phyloP scores from a whole-genome alignment of 495 filamentous ascomycete species.

The Xanthoparmelia taractica region DNA sequence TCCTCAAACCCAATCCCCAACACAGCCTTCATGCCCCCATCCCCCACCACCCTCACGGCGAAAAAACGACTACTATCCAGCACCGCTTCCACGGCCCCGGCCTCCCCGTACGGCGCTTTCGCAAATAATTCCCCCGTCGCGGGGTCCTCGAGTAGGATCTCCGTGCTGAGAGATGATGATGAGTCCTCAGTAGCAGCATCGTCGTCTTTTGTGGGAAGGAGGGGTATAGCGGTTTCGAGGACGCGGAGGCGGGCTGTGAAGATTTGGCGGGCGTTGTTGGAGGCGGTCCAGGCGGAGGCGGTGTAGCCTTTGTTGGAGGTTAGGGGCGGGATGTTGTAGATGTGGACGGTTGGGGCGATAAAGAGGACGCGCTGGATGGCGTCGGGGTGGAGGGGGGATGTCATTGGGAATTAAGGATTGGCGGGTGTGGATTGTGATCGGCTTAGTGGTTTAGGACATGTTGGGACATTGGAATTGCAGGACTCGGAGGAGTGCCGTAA shows the following conservation, averaged over 20 bases:
- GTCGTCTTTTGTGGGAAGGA: no score
- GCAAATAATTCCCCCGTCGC: constrained; percentile 66
- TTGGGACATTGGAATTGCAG: no score
- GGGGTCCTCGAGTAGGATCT: constrained; percentile 68
- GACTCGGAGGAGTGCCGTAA: no score
- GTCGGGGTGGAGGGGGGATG: constrained; percentile 39
- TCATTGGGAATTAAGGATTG: neutral
- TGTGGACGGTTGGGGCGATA: constrained; percentile 59
- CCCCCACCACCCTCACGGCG: constrained; percentile 65
- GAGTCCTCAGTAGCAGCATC: constrained; percentile 31
- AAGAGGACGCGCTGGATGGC: constrained; percentile 75
- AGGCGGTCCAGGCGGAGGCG: constrained; percentile 67
- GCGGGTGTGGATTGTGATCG: neutral
- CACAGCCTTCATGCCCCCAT: constrained; percentile 58
- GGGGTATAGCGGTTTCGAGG: constrained; percentile 59
- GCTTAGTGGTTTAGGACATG: neutral
- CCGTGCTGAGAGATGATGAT: constrained; percentile 55
- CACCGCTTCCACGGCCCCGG: constrained; percentile 58
- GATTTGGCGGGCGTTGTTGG: constrained; percentile 58
- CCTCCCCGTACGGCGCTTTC: constrained; percentile 60
- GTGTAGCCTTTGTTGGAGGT: constrained; percentile 61
- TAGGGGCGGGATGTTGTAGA: constrained; percentile 73
- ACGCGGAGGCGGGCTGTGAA: constrained; percentile 76
- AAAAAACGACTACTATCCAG: constrained; percentile 73
- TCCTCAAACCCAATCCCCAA: constrained; percentile 84